Conservation (phyloP, 129 eudicot species). For the Chrysanthemum lavandulifolium region DNA sequence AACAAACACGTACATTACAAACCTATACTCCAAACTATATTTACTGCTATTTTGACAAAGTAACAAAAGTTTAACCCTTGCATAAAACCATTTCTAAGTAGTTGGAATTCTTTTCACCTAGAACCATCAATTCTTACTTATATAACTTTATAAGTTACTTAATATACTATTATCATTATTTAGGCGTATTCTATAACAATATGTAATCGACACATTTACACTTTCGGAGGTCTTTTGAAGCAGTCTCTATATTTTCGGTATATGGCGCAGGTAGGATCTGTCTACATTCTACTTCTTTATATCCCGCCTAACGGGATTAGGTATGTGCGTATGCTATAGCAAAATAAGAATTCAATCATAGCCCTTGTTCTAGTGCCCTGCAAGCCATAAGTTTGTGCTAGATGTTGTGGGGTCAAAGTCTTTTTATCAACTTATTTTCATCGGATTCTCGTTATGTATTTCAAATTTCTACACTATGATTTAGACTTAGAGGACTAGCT, state of each 20-base stretch:
- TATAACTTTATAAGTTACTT: neutral
- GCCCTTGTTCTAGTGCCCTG: slow-evolving; percentile 16
- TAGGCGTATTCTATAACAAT: neutral
- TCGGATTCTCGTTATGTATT: slow-evolving; percentile 42
- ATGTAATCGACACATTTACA: neutral
- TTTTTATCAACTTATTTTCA: slow-evolving; percentile 24
- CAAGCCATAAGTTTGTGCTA: slow-evolving; percentile 37
- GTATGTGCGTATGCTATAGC: neutral
- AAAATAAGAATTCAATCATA: slow-evolving; percentile 7
- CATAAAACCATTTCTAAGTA: too few species aligned
- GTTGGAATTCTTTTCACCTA: neutral
- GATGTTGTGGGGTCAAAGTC: slow-evolving; percentile 52
- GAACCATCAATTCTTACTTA: neutral
- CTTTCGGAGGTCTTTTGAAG: too few species aligned
- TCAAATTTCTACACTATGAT: slow-evolving; percentile 25
- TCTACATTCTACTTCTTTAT: too few species aligned
- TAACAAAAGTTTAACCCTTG: too few species aligned
- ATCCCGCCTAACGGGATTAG: too few species aligned
- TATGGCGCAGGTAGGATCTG: too few species aligned
- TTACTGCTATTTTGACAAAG: too few species aligned
- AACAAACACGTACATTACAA: too few species aligned
- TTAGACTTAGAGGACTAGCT: slow-evolving; percentile 17
- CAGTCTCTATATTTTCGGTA: too few species aligned
- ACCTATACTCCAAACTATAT: too few species aligned
- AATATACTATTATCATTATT: neutral